Conservation (phyloP, 768 basidiomycete genomes). For the Scleroderma citrinum region DNA sequence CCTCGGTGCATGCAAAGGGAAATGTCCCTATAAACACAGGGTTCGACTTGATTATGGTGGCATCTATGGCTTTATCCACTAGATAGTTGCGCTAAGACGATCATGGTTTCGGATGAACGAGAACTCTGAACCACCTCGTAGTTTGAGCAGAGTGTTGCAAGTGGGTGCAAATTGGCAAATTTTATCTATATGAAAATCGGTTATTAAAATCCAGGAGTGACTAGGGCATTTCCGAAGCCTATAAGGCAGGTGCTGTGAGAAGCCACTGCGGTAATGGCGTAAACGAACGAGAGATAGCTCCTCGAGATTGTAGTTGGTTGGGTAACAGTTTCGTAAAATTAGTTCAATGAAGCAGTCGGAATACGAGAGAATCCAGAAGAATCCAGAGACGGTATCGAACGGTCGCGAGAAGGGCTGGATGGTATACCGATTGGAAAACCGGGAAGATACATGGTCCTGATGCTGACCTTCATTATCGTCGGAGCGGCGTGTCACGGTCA, state of each 20-base stretch:
- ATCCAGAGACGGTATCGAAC: slow-evolving; percentile 9
- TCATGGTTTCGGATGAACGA: too few species aligned
- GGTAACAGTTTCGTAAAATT: slow-evolving; percentile 31
- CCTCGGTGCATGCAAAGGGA: slow-evolving; percentile 21
- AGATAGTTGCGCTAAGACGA: neutral
- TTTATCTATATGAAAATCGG: too few species aligned
- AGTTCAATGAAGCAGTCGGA: slow-evolving; percentile 15
- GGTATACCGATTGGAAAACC: slow-evolving; percentile 14
- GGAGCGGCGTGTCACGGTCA: slow-evolving; percentile 8
- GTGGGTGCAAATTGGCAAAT: too few species aligned
- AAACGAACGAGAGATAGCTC: too few species aligned
- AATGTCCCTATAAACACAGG: neutral
- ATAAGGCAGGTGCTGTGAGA: too few species aligned
- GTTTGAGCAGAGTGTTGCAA: too few species aligned
- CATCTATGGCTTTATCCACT: neutral
- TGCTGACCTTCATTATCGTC: slow-evolving; percentile 2
- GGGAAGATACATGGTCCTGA: slow-evolving; percentile 4
- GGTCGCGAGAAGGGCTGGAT: slow-evolving; percentile 9
- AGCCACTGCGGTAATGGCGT: too few species aligned
- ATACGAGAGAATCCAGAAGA: slow-evolving; percentile 3
- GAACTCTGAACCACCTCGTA: too few species aligned
- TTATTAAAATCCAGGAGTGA: too few species aligned
- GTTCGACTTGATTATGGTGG: neutral
- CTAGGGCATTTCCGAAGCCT: too few species aligned
- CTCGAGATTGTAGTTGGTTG: too few species aligned